A percentile compares a stretch with the other conserved stretches of the same genome.
Evolutionary conservation across 192 early-diverging fungal species (phyloP).

Genomic region (Podila clonocystis): DNA sequence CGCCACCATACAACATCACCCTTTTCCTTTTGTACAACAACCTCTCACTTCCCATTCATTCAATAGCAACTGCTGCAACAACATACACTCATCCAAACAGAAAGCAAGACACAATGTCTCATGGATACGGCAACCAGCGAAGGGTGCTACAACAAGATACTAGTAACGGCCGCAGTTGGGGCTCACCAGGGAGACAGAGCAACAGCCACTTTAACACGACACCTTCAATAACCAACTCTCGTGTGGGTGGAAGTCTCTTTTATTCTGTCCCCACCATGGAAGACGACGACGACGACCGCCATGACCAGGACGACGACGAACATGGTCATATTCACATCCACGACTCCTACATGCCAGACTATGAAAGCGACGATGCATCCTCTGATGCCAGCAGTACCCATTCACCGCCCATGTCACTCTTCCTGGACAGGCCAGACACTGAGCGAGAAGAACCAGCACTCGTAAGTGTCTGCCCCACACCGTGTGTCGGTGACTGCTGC

Average conservation of each 20-base stretch:
- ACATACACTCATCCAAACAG: too few species aligned
- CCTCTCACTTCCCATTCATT: too few species aligned
- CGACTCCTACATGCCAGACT: constrained; percentile 33
- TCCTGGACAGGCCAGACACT: constrained; percentile 31
- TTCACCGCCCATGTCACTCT: constrained; percentile 49
- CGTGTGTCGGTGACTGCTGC: not conserved
- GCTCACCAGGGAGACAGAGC: not conserved
- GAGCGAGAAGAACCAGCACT: constrained; percentile 27
- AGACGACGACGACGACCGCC: constrained; percentile 14
- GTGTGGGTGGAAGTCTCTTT: constrained; percentile 43
- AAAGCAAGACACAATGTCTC: too few species aligned
- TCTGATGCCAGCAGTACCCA: constrained; percentile 40
- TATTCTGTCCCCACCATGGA: constrained; percentile 50
- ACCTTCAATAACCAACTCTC: constrained; percentile 14
- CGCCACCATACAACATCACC: too few species aligned
- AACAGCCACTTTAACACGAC: not conserved
- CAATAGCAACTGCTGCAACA: too few species aligned
- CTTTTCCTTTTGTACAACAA: too few species aligned
- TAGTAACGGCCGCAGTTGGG: not conserved
- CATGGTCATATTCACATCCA: constrained; percentile 5
- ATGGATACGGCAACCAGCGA: not conserved
- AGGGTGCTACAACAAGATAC: constrained; percentile 1
- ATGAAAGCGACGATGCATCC: constrained; percentile 37
- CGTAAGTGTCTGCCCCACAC: constrained; percentile 20
- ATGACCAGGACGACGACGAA: constrained; percentile 1